phyloP scores from a whole-genome alignment of 176 grass and related monocot genomes.

The Triticum monococcum region DNA sequence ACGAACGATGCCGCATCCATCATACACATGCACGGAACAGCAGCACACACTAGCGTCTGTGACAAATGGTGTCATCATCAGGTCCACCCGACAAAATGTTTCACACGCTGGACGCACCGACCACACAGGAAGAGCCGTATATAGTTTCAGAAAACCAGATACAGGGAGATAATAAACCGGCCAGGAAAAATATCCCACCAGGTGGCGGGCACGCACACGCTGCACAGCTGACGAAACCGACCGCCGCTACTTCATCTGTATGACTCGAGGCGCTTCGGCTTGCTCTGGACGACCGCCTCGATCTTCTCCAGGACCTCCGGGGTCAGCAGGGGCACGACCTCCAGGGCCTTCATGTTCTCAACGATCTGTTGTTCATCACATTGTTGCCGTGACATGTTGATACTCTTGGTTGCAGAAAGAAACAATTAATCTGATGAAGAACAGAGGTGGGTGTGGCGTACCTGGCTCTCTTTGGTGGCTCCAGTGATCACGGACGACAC shows the following conservation, averaged over 20 bases:
- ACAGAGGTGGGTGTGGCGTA: slow-evolving; percentile 15
- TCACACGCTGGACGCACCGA: neutral
- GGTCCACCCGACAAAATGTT: slow-evolving; percentile 28
- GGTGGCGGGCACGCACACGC: neutral
- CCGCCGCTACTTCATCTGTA: slow-evolving; percentile 54
- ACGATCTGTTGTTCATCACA: slow-evolving; percentile 52
- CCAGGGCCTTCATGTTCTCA: slow-evolving; percentile 97
- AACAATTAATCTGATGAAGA: neutral
- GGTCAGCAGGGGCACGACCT: slow-evolving; percentile 72
- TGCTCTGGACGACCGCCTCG: slow-evolving; percentile 80
- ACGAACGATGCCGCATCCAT: slow-evolving; percentile 19
- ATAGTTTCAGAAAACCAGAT: too few relatives aligned
- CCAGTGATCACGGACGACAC: slow-evolving; percentile 98
- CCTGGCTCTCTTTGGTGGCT: slow-evolving; percentile 97
- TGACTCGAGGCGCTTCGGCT: slow-evolving; percentile 86
- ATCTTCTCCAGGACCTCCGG: slow-evolving; percentile 84
- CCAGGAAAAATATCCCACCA: slow-evolving; percentile 25
- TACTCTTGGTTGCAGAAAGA: neutral
- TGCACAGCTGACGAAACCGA: neutral
- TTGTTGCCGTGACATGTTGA: neutral
- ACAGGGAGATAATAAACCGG: too few relatives aligned
- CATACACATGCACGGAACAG: slow-evolving; percentile 23
- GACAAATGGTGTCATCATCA: neutral
- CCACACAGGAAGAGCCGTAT: slow-evolving; percentile 3
- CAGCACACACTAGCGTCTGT: neutral